Conservation (phyloP, 2,329 filamentous ascomycete genomes). For the Aureobasidium sp. region DNA sequence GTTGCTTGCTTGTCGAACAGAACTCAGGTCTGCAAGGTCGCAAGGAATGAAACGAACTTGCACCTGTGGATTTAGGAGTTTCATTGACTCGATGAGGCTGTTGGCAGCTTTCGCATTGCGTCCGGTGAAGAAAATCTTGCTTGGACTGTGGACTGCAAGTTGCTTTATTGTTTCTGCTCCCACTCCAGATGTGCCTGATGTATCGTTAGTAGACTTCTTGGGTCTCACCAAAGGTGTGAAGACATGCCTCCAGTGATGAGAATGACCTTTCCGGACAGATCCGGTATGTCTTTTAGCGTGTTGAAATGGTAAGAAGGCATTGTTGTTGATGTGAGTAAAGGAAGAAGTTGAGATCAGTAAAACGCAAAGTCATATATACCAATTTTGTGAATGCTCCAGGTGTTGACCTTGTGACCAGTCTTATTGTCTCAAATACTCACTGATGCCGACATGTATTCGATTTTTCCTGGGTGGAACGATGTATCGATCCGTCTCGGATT, state of each 20-base stretch:
- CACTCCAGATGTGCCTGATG: slow-evolving; percentile 37
- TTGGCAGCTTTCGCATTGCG: slow-evolving; percentile 37
- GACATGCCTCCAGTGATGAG: slow-evolving; percentile 20
- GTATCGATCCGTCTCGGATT: not conserved
- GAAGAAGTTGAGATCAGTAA: not conserved
- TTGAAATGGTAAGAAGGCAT: slow-evolving; percentile 16
- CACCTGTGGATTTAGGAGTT: slow-evolving; percentile 23
- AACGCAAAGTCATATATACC: not conserved
- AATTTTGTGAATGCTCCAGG: not conserved
- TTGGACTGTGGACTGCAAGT: slow-evolving; percentile 39
- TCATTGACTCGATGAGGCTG: slow-evolving; percentile 34
- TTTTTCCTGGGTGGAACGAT: not conserved
- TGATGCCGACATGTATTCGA: not conserved
- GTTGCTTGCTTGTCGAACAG: slow-evolving; percentile 38
- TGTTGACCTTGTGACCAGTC: not conserved
- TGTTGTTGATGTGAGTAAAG: not conserved
- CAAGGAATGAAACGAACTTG: slow-evolving; percentile 40
- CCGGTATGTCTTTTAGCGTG: slow-evolving; percentile 21
- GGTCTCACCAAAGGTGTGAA: not conserved
- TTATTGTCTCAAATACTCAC: not conserved
- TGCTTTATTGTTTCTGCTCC: slow-evolving; percentile 38
- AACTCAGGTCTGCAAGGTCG: slow-evolving; percentile 44
- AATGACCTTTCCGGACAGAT: slow-evolving; percentile 23
- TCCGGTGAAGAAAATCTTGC: slow-evolving; percentile 46
- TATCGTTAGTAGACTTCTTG: not conserved